Conservation (phyloP, 2,329 filamentous ascomycete species). For the Epichloe coenophiala region DNA sequence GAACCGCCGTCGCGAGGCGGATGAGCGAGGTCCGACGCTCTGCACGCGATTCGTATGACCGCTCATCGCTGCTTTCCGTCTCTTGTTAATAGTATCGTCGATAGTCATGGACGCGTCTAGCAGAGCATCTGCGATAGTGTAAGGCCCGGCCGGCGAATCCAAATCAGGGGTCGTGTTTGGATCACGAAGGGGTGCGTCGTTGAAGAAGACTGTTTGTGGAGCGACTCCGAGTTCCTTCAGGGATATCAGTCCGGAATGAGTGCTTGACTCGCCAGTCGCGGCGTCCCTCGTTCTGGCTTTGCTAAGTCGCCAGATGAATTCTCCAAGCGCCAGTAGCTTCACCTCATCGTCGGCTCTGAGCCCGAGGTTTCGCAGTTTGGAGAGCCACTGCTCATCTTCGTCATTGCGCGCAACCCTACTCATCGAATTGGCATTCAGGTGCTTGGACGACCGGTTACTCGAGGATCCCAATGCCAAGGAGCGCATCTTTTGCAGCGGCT, state of each 20-base stretch:
- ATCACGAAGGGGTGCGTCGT: slow-evolving; percentile 50
- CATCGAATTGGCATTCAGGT: slow-evolving; percentile 43
- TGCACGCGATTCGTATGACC: slow-evolving; percentile 32
- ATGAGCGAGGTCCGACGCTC: slow-evolving; percentile 19
- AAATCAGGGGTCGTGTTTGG: slow-evolving; percentile 20
- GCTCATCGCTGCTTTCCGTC: slow-evolving; percentile 37
- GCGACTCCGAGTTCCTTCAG: slow-evolving; percentile 65
- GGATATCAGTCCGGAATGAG: slow-evolving; percentile 40
- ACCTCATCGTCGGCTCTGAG: slow-evolving; percentile 73
- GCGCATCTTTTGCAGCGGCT: slow-evolving; percentile 54
- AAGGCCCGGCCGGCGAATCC: slow-evolving; percentile 30
- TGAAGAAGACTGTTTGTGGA: slow-evolving; percentile 85
- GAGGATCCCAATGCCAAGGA: slow-evolving; percentile 50
- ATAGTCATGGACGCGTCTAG: slow-evolving; percentile 85
- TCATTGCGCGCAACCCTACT: slow-evolving; percentile 62
- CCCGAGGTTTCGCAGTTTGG: slow-evolving; percentile 69
- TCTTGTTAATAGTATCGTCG: slow-evolving; percentile 48
- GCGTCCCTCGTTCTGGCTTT: slow-evolving; percentile 51
- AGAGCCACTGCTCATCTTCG: slow-evolving; percentile 90
- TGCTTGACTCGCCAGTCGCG: slow-evolving; percentile 20
- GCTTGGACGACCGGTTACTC: slow-evolving; percentile 39
- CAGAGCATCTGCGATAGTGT: slow-evolving; percentile 81
- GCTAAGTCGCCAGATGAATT: slow-evolving; percentile 83
- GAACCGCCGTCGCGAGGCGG: slow-evolving; percentile 14
- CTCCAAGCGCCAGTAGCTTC: slow-evolving; percentile 72